Percentiles rank a stretch among this genome's conserved stretches.
Conservation (phyloP, 164 flowering plant species). For the Stephania cephalantha region DNA sequence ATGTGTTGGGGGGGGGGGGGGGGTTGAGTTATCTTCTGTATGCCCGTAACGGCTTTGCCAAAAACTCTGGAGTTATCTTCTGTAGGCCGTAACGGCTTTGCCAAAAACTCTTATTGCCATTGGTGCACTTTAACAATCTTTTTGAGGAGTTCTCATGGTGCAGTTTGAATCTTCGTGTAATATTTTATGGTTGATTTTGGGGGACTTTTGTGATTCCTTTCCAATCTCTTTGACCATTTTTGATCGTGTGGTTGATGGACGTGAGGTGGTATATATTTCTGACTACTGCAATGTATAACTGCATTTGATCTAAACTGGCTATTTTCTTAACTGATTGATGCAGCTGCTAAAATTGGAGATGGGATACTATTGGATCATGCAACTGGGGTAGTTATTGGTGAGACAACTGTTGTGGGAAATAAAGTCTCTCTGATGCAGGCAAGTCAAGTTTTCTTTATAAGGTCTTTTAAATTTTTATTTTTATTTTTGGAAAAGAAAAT, state of each 20-base stretch:
- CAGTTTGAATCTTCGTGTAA: not conserved
- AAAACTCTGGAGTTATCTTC: not conserved
- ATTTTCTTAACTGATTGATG: constrained; percentile 9
- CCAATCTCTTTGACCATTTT: not conserved
- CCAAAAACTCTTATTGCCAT: not conserved
- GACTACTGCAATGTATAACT: not conserved
- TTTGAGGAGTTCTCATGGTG: not conserved
- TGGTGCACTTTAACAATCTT: too few relatives aligned
- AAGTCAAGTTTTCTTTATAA: constrained; percentile 12
- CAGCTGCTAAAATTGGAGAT: constrained; percentile 88
- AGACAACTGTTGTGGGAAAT: constrained; percentile 83
- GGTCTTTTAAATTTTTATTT: not conserved
- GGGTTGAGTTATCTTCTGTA: not conserved
- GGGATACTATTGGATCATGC: constrained; percentile 81
- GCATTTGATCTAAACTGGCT: not conserved
- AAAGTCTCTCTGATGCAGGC: constrained; percentile 89
- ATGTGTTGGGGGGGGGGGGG: too few relatives aligned
- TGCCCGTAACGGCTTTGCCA: not conserved
- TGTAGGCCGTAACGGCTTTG: not conserved
- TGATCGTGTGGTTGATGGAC: too few relatives aligned
- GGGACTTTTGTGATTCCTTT: not conserved
- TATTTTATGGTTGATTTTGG: not conserved
- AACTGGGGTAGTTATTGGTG: constrained; percentile 88
- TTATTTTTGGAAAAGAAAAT: not conserved
- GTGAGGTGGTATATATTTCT: not conserved